phyloP scores from a whole-genome alignment of 352 stramenopile genomes.

The Globisporangium alternatum region DNA sequence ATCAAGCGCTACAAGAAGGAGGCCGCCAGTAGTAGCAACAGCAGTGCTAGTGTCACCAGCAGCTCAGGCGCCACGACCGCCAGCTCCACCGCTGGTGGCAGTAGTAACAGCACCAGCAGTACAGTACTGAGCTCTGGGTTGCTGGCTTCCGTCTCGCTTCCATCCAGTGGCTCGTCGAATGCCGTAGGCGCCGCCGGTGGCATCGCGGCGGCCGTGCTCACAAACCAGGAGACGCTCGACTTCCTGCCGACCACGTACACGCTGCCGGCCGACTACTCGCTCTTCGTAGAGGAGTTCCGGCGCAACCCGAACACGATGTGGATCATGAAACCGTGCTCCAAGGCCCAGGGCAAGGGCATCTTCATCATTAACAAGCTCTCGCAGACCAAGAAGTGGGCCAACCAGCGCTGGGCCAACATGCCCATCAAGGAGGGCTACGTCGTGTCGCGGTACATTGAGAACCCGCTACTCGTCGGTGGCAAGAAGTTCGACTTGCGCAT shows the following conservation, averaged over 20 bases:
- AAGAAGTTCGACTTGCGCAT: conserved; percentile 94
- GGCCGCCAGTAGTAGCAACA: conserved; percentile 22
- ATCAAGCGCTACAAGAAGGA: conserved; percentile 89
- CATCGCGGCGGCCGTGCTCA: conserved; percentile 1
- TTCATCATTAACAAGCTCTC: conserved; percentile 93
- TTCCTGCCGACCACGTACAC: conserved; percentile 92
- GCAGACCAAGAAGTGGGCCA: conserved; percentile 91
- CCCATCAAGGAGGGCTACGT: conserved; percentile 86
- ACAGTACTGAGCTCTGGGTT: neutral
- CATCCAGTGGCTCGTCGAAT: conserved; percentile 5
- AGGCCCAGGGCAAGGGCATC: conserved; percentile 90
- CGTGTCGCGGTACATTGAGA: conserved; percentile 88
- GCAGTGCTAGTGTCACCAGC: conserved; percentile 1
- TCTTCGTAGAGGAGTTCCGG: conserved; percentile 91
- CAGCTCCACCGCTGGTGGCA: neutral
- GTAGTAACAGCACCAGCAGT: neutral
- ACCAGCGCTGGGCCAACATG: conserved; percentile 60
- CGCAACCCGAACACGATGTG: conserved; percentile 87
- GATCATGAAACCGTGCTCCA: conserved; percentile 94
- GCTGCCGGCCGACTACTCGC: conserved; percentile 89
- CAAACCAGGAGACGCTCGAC: conserved; percentile 31
- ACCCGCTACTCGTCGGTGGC: conserved; percentile 87
- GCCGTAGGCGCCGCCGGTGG: neutral
- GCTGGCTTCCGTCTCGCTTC: neutral
- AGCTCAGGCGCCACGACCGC: neutral